These are phyloP conservation scores for Cucurbita ficifolia DNA, from an alignment of 306 rosid species.

Conservation along the genomic window DNA sequence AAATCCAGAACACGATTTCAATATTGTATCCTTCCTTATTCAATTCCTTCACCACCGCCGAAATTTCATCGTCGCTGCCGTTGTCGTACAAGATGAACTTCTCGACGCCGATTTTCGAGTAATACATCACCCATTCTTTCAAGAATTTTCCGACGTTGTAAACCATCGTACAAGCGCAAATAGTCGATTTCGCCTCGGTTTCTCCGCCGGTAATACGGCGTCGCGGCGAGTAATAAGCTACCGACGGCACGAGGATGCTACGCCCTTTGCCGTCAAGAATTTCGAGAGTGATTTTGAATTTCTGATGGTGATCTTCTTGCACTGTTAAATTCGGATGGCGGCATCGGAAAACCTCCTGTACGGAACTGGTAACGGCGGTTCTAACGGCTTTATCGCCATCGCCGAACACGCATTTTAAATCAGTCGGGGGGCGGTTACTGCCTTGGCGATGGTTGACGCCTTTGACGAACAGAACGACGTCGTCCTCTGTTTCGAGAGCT, in stretches of 20 bases:
- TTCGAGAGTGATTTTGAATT: constrained; percentile 36
- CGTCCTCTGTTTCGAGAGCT: constrained; percentile 35
- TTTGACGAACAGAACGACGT: constrained; percentile 53
- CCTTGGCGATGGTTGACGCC: constrained; percentile 51
- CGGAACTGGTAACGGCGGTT: constrained; percentile 40
- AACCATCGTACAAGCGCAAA: constrained; percentile 82
- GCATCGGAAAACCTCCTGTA: constrained; percentile 65
- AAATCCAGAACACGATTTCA: constrained; percentile 42
- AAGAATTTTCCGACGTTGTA: constrained; percentile 49
- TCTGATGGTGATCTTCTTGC: neutral
- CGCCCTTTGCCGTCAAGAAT: constrained; percentile 6
- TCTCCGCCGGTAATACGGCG: neutral
- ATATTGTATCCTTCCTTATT: constrained; percentile 32
- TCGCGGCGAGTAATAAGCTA: constrained; percentile 30
- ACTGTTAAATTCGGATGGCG: constrained; percentile 29
- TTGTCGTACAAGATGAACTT: constrained; percentile 54
- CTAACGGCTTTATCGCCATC: constrained; percentile 11
- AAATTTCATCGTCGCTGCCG: constrained; percentile 36
- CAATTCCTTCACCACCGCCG: constrained; percentile 17
- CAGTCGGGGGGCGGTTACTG: constrained; percentile 15
- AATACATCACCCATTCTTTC: constrained; percentile 60
- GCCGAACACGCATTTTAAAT: constrained; percentile 40
- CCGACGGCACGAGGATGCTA: constrained; percentile 31
- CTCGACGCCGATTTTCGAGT: constrained; percentile 39
- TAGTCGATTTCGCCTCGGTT: neutral